phyloP scores from a whole-genome alignment of 2,329 filamentous ascomycete species.

The Canariomyces notabilis region DNA sequence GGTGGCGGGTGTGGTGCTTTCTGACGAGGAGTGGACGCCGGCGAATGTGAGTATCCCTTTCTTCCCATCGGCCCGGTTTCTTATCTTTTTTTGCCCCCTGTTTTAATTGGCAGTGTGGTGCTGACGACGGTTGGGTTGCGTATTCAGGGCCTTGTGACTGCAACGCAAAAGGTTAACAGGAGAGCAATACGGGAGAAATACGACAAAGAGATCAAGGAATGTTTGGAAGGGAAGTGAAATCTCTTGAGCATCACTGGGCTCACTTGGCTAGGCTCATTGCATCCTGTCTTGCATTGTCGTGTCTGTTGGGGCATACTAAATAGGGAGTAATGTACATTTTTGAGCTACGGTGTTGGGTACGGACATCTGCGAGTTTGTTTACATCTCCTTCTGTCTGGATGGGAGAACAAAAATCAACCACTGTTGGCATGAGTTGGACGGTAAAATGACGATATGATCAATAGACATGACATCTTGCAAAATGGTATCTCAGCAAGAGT shows the following conservation, averaged over 20 bases:
- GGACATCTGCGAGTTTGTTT: too few relatives aligned
- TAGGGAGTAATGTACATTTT: background rate
- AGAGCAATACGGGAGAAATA: slow-evolving; percentile 47
- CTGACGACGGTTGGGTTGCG: slow-evolving; percentile 10
- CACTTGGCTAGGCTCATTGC: background rate
- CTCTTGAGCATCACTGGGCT: too few relatives aligned
- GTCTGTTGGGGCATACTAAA: too few relatives aligned
- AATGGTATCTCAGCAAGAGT: too few relatives aligned
- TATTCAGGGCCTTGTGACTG: slow-evolving; percentile 53
- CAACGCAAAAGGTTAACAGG: slow-evolving; percentile 58
- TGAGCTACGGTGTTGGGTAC: background rate
- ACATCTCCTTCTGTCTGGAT: too few relatives aligned
- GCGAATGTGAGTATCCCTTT: slow-evolving; percentile 68
- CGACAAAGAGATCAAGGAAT: slow-evolving; percentile 46
- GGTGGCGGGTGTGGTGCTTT: slow-evolving; percentile 69
- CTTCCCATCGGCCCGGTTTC: too few relatives aligned
- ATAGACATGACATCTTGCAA: too few relatives aligned
- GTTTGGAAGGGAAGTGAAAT: slow-evolving; percentile 29
- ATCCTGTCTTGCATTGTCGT: background rate
- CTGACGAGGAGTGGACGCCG: slow-evolving; percentile 85
- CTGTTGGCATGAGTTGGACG: too few relatives aligned
- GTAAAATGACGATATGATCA: too few relatives aligned
- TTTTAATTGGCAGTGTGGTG: background rate
- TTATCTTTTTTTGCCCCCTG: background rate
- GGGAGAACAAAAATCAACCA: too few relatives aligned